phyloP scores from a whole-genome alignment of 768 basidiomycete genomes.

The Leucogyrophana mollusca region DNA sequence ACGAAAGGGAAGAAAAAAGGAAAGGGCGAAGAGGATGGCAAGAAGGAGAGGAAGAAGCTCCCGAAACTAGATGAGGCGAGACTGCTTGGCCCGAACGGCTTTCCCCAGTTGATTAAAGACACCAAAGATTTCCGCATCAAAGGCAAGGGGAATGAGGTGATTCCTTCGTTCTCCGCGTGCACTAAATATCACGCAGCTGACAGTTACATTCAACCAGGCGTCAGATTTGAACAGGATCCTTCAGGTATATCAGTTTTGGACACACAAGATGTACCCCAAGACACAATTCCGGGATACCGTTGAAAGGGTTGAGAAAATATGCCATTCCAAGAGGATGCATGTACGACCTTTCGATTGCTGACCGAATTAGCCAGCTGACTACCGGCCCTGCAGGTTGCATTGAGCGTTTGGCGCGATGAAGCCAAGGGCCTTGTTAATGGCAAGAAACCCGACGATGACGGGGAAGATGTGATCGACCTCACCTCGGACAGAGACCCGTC shows the following conservation, averaged over 20 bases:
- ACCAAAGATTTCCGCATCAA: slow-evolving; percentile 76
- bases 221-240: slow-evolving; percentile 79
- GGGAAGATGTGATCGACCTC: slow-evolving; percentile 29
- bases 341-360: slow-evolving; percentile 41
- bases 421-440: slow-evolving; percentile 44
- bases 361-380: background rate
- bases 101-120: slow-evolving; percentile 75
- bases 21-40: slow-evolving; percentile 21
- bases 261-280: slow-evolving; percentile 90
- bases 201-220: slow-evolving; percentile 42
- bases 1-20: slow-evolving; percentile 11
- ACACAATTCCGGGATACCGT: slow-evolving; percentile 87
- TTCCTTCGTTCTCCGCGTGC: background rate
- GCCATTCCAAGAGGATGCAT: slow-evolving; percentile 82
- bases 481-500: slow-evolving; percentile 22
- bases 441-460: slow-evolving; percentile 16
- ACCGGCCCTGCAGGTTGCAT: slow-evolving; percentile 47
- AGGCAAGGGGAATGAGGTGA: slow-evolving; percentile 92
- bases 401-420: slow-evolving; percentile 81
- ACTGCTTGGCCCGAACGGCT: slow-evolving; percentile 70
- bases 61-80: slow-evolving; percentile 73
- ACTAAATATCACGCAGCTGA: background rate
- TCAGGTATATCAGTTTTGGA: slow-evolving; percentile 91
- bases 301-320: slow-evolving; percentile 81
- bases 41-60: slow-evolving; percentile 31